Evolutionary conservation across 108 stramenopile species (phyloP).

Genomic region (Cylindrotheca closterium): DNA sequence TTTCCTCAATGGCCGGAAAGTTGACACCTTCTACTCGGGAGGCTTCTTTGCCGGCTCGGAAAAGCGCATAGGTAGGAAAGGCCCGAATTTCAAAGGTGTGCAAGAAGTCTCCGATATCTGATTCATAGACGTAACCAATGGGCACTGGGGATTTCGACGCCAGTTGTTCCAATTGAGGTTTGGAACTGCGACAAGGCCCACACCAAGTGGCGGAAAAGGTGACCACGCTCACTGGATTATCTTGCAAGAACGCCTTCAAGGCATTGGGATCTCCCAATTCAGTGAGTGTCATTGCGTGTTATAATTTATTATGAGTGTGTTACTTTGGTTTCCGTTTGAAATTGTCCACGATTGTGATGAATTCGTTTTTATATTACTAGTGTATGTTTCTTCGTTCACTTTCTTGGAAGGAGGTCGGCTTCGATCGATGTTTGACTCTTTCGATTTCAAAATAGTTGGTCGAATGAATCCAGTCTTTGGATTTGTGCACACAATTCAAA

Average conservation of each 20-base stretch:
- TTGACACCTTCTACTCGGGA: constrained; percentile 74
- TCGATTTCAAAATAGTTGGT: too few species aligned
- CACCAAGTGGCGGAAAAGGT: constrained; percentile 72
- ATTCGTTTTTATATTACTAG: too few species aligned
- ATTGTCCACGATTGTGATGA: too few species aligned
- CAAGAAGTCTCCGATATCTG: constrained; percentile 57
- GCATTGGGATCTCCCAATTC: constrained; percentile 49
- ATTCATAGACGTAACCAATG: constrained; percentile 69
- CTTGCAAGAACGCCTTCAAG: constrained; percentile 46
- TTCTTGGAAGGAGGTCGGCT: too few species aligned
- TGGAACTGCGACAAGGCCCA: constrained; percentile 68
- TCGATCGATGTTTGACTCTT: too few species aligned
- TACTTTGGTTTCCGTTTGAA: too few species aligned
- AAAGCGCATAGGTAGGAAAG: constrained; percentile 79
- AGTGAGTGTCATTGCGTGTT: constrained; percentile 37
- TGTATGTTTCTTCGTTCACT: too few species aligned
- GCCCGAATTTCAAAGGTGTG: constrained; percentile 64
- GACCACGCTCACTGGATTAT: constrained; percentile 40
- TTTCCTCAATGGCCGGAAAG: constrained; percentile 51
- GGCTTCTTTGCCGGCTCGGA: constrained; percentile 33
- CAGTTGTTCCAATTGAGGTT: constrained; percentile 57
- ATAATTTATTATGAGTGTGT: too few species aligned
- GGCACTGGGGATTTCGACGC: constrained; percentile 26
- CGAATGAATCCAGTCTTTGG: too few species aligned
- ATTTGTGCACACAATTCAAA: too few species aligned